These are phyloP conservation scores for Kodamaea ohmeri DNA, from an alignment of 1,139 yeast genomes.

Conservation along the genomic window DNA sequence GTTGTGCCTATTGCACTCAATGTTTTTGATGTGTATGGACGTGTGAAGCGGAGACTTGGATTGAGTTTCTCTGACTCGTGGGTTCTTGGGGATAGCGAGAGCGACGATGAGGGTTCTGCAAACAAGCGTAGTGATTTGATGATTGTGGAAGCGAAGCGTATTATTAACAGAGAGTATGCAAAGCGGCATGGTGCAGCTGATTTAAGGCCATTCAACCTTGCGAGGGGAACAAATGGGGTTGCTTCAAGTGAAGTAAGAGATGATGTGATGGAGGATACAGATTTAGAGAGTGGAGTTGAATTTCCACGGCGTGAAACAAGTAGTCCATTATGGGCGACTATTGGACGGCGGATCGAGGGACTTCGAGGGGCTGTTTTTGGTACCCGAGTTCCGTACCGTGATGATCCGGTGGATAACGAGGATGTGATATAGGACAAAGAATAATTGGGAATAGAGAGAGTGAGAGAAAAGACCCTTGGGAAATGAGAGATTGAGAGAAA, in stretches of 20 bases:
- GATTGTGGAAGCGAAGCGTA: slow-evolving; percentile 45
- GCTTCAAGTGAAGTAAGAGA: too few relatives aligned
- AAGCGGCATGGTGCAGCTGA: slow-evolving; percentile 21
- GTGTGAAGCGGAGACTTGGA: slow-evolving; percentile 49
- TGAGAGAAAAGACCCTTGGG: not conserved
- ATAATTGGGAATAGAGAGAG: not conserved
- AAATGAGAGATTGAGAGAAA: not conserved
- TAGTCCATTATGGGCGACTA: slow-evolving; percentile 21
- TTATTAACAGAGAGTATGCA: slow-evolving; percentile 35
- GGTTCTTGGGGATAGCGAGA: slow-evolving; percentile 17
- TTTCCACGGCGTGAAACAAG: too few relatives aligned
- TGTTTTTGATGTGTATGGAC: slow-evolving; percentile 66
- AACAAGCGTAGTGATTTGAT: slow-evolving; percentile 35
- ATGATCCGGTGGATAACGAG: slow-evolving; percentile 25
- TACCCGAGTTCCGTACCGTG: slow-evolving; percentile 14
- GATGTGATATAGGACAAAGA: slow-evolving; percentile 19
- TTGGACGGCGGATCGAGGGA: slow-evolving; percentile 28
- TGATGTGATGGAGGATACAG: too few relatives aligned
- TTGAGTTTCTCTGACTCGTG: slow-evolving; percentile 52
- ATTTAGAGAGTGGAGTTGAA: too few relatives aligned
- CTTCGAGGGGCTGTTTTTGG: slow-evolving; percentile 13
- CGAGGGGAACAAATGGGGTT: slow-evolving; percentile 9
- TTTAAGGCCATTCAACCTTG: slow-evolving; percentile 31
- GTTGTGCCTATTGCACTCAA: slow-evolving; percentile 66
- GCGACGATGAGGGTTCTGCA: slow-evolving; percentile 17